Conservation (phyloP, 1,139 yeast species). For the Schizosaccharomyces versatilis region DNA sequence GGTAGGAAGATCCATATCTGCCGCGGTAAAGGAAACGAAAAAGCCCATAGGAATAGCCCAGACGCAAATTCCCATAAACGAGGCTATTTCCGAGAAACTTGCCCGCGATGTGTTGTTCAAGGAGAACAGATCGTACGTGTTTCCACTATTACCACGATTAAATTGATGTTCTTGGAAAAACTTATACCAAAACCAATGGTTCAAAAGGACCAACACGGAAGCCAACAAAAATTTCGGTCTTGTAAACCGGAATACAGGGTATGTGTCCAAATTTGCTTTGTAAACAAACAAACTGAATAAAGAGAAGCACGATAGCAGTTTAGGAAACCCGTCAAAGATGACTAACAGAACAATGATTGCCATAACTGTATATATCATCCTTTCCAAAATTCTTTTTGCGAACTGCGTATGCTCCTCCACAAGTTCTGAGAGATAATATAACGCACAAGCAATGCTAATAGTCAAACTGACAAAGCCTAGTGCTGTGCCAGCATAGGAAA, state of each 20-base stretch:
- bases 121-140: constrained; percentile 7
- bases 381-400: constrained; percentile 45
- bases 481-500: constrained; percentile 32
- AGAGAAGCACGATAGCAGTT: constrained; percentile 40
- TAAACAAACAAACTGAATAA: constrained; percentile 51
- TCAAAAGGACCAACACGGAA: constrained; percentile 49
- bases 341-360: constrained; percentile 32
- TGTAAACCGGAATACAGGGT: constrained; percentile 62
- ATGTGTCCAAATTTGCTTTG: constrained; percentile 48
- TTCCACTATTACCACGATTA: constrained; percentile 6
- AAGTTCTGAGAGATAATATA: constrained; percentile 72
- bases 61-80: constrained; percentile 78
- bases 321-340: constrained; percentile 60
- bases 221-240: constrained; percentile 51
- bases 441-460: constrained; percentile 61
- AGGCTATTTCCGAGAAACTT: constrained; percentile 73
- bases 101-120: constrained; percentile 29
- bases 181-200: constrained; percentile 80
- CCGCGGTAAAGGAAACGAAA: constrained; percentile 79
- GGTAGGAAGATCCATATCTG: constrained; percentile 64
- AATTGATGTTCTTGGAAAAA: constrained; percentile 43
- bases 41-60: constrained; percentile 90
- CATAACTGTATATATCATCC: constrained; percentile 40
- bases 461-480: constrained; percentile 57
- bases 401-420: constrained; percentile 86